Percentiles rank a stretch among this genome's conserved stretches.
phyloP scores from a whole-genome alignment of 306 rosid species.

The Medicago ruthenica region DNA sequence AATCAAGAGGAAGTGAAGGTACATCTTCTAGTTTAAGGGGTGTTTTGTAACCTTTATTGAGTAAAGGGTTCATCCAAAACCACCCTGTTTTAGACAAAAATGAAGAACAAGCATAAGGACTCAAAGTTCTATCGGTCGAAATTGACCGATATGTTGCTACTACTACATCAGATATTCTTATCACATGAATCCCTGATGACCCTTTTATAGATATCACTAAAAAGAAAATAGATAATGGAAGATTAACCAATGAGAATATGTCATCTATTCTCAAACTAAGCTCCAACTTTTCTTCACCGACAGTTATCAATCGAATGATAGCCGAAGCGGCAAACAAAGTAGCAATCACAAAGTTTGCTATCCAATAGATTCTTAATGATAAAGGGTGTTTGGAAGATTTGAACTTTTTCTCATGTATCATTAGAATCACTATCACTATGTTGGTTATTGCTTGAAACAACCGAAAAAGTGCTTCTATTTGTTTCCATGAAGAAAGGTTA shows the following conservation, averaged over 20 bases:
- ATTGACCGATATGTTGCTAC: conserved; percentile 10
- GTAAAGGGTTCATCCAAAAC: conserved; percentile 57
- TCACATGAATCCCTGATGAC: conserved; percentile 49
- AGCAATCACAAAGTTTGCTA: conserved; percentile 40
- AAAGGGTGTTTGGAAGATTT: conserved; percentile 48
- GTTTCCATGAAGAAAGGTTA: conserved; percentile 43
- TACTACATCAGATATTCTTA: conserved; percentile 39
- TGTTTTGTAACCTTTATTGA: conserved; percentile 44
- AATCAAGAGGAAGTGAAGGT: conserved; percentile 47
- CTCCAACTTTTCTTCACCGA: conserved; percentile 25
- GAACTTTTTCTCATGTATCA: conserved; percentile 48
- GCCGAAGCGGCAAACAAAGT: conserved; percentile 48
- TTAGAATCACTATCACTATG: conserved; percentile 38
- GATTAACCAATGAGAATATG: conserved; percentile 45
- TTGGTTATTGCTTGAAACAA: conserved; percentile 41
- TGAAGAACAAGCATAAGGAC: conserved; percentile 49
- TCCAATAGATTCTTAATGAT: conserved; percentile 49
- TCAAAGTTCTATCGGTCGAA: conserved; percentile 36
- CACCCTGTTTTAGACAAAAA: conserved; percentile 44
- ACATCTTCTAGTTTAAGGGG: conserved; percentile 54
- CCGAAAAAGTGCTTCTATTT: conserved; percentile 47
- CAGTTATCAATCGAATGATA: conserved; percentile 31
- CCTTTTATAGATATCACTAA: conserved; percentile 30
- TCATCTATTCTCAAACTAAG: conserved; percentile 53
- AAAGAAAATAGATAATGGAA: conserved; percentile 42